These are phyloP conservation scores for Sugiyamaella chiloensis DNA, from an alignment of 805 yeast species.

Conservation along the genomic window DNA sequence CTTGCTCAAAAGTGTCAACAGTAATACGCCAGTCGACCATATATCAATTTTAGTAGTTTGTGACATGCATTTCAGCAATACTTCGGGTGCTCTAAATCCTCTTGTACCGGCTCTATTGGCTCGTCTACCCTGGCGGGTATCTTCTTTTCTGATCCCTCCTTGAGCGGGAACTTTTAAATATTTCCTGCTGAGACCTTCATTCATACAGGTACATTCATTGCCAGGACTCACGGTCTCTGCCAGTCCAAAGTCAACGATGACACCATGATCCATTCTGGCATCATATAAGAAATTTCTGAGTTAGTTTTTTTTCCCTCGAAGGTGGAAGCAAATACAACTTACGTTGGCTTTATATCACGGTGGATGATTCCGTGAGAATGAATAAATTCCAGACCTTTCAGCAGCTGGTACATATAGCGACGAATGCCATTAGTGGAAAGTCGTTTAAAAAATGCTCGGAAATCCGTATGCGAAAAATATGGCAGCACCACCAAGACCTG, in stretches of 20 bases:
- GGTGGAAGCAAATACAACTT: slow-evolving; percentile 8
- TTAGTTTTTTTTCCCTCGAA: slow-evolving; percentile 33
- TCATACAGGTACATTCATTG: slow-evolving; percentile 20
- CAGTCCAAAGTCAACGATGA: slow-evolving; percentile 85
- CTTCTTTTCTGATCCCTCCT: slow-evolving; percentile 81
- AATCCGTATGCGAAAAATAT: slow-evolving; percentile 85
- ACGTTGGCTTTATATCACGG: slow-evolving; percentile 85
- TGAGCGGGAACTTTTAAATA: slow-evolving; percentile 31
- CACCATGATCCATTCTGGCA: slow-evolving; percentile 66
- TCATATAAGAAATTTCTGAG: slow-evolving; percentile 64
- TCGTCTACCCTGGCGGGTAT: slow-evolving; percentile 80
- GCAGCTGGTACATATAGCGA: slow-evolving; percentile 72
- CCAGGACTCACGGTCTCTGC: slow-evolving; percentile 58
- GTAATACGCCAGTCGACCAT: slow-evolving; percentile 91
- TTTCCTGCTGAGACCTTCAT: slow-evolving; percentile 15
- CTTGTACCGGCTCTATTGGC: slow-evolving; percentile 97
- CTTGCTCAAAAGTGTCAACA: slow-evolving; percentile 70
- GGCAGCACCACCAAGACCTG: slow-evolving; percentile 93
- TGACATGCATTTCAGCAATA: slow-evolving; percentile 76
- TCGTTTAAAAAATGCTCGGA: slow-evolving; percentile 73
- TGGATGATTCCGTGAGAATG: slow-evolving; percentile 80
- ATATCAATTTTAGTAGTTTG: slow-evolving; percentile 81
- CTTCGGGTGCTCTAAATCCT: slow-evolving; percentile 94
- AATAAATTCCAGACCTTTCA: slow-evolving; percentile 70
- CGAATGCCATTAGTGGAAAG: slow-evolving; percentile 77